Evolutionary conservation across 768 basidiomycete genomes (phyloP).

Genomic region (Lactarius evosmus): DNA sequence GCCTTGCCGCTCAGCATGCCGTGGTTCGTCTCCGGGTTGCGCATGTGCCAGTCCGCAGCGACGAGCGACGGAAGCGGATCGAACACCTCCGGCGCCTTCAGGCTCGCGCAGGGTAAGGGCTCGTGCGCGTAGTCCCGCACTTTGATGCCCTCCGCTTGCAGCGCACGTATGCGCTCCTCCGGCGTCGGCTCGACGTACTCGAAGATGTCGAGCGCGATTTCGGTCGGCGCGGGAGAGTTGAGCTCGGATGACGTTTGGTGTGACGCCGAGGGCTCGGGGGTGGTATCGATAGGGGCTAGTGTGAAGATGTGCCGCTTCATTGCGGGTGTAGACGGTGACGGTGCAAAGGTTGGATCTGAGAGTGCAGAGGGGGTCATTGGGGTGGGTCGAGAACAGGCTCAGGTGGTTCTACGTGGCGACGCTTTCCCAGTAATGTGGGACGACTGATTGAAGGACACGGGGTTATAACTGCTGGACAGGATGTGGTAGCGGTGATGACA

Average conservation of each 20-base stretch:
- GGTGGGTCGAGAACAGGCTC: not conserved
- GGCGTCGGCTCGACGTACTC: constrained; percentile 18
- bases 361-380: not conserved
- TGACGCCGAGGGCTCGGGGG: not conserved
- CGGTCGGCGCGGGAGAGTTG: constrained; percentile 33
- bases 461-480: not conserved
- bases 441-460: not conserved
- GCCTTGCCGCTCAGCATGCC: constrained; percentile 27
- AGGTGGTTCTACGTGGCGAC: constrained; percentile 1
- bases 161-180: constrained; percentile 11
- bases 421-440: constrained; percentile 9
- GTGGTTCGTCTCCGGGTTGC: constrained; percentile 16
- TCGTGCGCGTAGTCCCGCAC: constrained; percentile 36
- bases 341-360: not conserved
- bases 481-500: not conserved
- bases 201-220: constrained; percentile 29
- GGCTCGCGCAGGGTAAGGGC: constrained; percentile 5
- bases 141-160: constrained; percentile 33
- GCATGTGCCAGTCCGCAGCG: constrained; percentile 34
- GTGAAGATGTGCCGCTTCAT: not conserved
- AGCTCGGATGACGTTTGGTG: constrained; percentile 9
- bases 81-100: constrained; percentile 31
- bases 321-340: not conserved
- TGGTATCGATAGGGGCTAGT: constrained; percentile 5
- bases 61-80: constrained; percentile 30